Evolutionary conservation across 352 stramenopile species (phyloP), one percentile per base, ranked within the genome.

Genomic region (Phytophthora podocarpi): DNA sequence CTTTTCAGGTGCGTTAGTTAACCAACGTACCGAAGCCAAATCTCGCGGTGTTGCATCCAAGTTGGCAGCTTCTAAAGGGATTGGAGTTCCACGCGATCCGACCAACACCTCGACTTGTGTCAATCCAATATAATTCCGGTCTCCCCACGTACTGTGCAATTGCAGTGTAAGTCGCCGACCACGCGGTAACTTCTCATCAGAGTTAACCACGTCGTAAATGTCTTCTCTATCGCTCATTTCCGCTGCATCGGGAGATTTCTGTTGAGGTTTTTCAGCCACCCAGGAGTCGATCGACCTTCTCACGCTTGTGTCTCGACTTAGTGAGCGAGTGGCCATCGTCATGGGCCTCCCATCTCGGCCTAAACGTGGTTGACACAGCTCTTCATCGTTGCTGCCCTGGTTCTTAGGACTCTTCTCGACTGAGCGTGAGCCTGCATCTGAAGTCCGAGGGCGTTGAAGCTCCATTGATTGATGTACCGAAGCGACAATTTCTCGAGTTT

Each of bases 111-210:
- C 72, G 3, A 97, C 34, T 53, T 94, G 76, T 1, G 84, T 95
- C 18, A 96, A 60, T 1, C 89, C 89, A n/a, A 97, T 78, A 54
- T 97, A 97, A 55, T 93, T 87, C 4, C 43, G 47, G 51, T 96
- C 89, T 1, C 87, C 89, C 84, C 87, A 96, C 2, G 89, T 91
- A 34, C 47, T 80, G 9, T 82, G 53, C 18, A 95, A 42, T 8
- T 78, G 66, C 24, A 96, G 60, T 13, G 65, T 72, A 8, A 96
- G 57, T 4, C 63, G 49, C 6, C 84, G 78, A 4, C 84, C 88
- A 30, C 71, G 65, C 23, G 84, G 39, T 15, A 86, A 30, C 4
- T 55, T 54, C n/a, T 53, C 59, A 16, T 51, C 51, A 16, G 34
- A 32, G 32, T 52, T 36, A 5, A 51, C n/a, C n/a, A n/a, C n/a